These are phyloP conservation scores for Panellus pusillus DNA, from an alignment of 768 basidiomycete genomes.

Conservation along the genomic window DNA sequence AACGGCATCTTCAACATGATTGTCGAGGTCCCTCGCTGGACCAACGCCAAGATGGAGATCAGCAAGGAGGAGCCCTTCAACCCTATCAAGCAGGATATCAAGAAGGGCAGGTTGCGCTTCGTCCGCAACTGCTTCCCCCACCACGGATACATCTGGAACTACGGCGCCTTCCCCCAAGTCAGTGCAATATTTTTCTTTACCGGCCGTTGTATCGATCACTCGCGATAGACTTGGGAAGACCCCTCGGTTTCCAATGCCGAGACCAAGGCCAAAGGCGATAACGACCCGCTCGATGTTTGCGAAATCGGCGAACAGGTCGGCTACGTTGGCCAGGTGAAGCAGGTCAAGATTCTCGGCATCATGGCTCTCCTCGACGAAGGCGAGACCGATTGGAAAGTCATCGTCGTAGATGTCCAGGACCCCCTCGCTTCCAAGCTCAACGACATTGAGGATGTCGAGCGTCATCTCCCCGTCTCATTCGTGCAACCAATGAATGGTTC, in stretches of 20 bases:
- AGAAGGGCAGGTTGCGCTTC: constrained; percentile 93
- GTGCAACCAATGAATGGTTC: constrained; percentile 99
- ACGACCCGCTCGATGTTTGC: constrained; percentile 99
- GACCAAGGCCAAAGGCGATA: constrained; percentile 98
- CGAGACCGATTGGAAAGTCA: constrained; percentile 99
- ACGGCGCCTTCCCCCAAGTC: constrained; percentile 98
- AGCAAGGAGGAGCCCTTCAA: constrained; percentile 98
- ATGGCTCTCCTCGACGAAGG: constrained; percentile 99
- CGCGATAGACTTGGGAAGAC: constrained; percentile 93
- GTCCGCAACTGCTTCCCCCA: constrained; percentile 99
- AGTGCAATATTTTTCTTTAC: constrained; percentile 21
- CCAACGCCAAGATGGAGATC: constrained; percentile 99
- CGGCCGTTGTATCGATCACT: constrained; percentile 8
- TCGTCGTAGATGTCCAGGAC: constrained; percentile 95
- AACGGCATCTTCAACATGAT: constrained; percentile 98
- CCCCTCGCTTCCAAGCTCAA: constrained; percentile 96
- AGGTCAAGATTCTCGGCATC: constrained; percentile 99
- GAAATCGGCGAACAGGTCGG: constrained; percentile 99
- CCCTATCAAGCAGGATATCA: constrained; percentile 99
- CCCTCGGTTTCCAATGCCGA: constrained; percentile 84
- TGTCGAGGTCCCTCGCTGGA: constrained; percentile 98
- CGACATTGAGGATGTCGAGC: constrained; percentile 98
- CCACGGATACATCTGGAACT: constrained; percentile 99
- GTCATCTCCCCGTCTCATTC: constrained; percentile 93
- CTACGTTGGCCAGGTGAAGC: constrained; percentile 96